Conservation (phyloP, 176 grass and related monocot species). For the Oryza coarctata region DNA sequence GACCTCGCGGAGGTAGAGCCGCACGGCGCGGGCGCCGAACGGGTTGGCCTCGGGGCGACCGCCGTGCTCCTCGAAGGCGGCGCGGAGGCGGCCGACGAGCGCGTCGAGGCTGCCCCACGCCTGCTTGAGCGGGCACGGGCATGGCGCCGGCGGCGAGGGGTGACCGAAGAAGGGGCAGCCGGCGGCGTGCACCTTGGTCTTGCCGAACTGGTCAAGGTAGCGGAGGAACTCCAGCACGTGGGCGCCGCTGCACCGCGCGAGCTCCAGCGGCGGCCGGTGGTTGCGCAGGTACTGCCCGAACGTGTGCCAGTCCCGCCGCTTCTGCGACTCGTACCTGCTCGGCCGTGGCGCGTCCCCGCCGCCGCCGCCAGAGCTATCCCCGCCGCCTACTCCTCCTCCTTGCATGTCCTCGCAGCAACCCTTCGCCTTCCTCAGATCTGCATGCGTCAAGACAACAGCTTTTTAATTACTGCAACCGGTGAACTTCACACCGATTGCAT, state of each 20-base stretch:
- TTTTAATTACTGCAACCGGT: background rate
- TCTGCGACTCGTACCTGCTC: conserved; percentile 86
- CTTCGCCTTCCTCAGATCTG: conserved; percentile 41
- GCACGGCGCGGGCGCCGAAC: conserved; percentile 63
- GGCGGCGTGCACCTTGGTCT: conserved; percentile 66
- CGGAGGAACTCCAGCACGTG: conserved; percentile 82
- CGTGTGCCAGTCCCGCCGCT: conserved; percentile 85
- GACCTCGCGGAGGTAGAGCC: conserved; percentile 75
- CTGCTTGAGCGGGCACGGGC: conserved; percentile 63
- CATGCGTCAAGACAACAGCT: background rate
- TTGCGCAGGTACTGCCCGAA: conserved; percentile 84
- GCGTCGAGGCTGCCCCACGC: conserved; percentile 83
- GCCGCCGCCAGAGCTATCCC: conserved; percentile 37
- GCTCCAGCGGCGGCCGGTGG: conserved; percentile 76
- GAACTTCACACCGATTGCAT: background rate
- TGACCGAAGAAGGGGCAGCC: conserved; percentile 79
- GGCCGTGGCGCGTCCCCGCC: conserved; percentile 23
- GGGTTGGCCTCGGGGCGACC: conserved; percentile 69
- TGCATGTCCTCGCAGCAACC: conserved; percentile 21
- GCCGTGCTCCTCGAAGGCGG: conserved; percentile 84
- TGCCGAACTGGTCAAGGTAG: conserved; percentile 85
- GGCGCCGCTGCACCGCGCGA: conserved; percentile 73
- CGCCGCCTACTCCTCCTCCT: conserved; percentile 18
- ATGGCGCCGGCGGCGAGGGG: conserved; percentile 59
- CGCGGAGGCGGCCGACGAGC: conserved; percentile 74